Evolutionary conservation across 2,329 filamentous ascomycete species (phyloP).

Genomic region (Trichoderma semiorbis): DNA sequence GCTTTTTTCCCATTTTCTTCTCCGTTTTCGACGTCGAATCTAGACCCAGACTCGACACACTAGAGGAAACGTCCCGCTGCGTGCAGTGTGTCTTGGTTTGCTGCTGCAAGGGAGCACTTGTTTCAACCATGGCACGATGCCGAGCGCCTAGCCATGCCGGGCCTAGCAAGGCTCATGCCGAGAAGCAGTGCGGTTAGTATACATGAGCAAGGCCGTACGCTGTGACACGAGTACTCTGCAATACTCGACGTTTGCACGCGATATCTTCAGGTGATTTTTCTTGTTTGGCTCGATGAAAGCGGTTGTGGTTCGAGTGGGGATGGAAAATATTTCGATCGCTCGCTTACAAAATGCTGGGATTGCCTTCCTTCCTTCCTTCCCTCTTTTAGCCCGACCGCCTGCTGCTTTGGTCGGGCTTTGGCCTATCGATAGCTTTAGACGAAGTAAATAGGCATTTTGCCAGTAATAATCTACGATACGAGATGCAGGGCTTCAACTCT

Average conservation of each 20-base stretch:
- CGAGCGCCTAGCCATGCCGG: background rate
- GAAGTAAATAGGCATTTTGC: background rate
- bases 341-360: background rate
- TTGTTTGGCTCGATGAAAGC: background rate
- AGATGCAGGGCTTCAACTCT: background rate
- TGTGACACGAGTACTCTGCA: background rate
- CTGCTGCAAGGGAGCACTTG: background rate
- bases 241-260: background rate
- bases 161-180: background rate
- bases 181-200: background rate
- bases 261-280: background rate
- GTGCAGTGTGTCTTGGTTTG: background rate
- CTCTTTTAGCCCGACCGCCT: constrained; percentile 4
- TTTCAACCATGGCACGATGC: background rate
- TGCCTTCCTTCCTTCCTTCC: background rate
- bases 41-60: background rate
- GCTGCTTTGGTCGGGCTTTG: constrained; percentile 3
- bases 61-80: background rate
- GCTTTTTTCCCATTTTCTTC: background rate
- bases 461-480: background rate
- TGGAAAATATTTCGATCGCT: background rate
- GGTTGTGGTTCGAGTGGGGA: background rate
- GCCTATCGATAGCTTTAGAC: background rate
- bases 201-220: background rate
- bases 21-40: background rate